Evolutionary conservation across 208 protist species (phyloP), one percentile per base, ranked within the genome.

Genomic region (Sergeia podlipaevii): DNA sequence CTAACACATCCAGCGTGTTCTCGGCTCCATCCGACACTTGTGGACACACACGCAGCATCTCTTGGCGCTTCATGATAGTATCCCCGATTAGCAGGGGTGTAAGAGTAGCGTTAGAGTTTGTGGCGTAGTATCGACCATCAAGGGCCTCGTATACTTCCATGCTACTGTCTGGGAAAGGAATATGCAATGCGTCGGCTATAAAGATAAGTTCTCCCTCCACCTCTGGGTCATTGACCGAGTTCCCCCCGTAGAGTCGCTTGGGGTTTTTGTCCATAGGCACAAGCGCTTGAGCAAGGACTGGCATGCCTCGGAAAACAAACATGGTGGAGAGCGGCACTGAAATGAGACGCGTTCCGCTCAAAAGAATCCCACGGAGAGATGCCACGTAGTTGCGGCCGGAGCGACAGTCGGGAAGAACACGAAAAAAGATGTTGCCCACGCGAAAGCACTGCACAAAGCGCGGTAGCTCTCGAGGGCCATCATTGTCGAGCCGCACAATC

Each of bases 301-400:
- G 86, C 82, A 93, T 93, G 47, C 86, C 86, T 7, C 82, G 81
- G 62, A 83, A 93, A 56, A 81, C 86, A 43, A 93, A 80, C 78
- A 93, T 90, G 58, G 65, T 58, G 15, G 81, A 84, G 27, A 93
- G 74, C 18, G 86, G 86, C 44, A 93, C 86, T 7, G 86, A 83
- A 21, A 93, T 58, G 8, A 93, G 64, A 4, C 45, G 65, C 33
- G 70, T 85, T 52, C 69, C 53, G 55, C 80, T 88, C 65, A 85
- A 74, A 52, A 93, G 59, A 18, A 93, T 76, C 45, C 76, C 81
- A 24, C 85, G 81, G 20, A 93, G 63, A 5, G 86, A 88, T 24
- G 66, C 70, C 45, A 93, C 72, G 67, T 91, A 90, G 52, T 93
- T 93, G 15, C 77, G 73, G 4, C 82, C 86, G 2, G 79, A 89